Conservation (phyloP, 257 asterid genomes). For the Asclepias syriaca region DNA sequence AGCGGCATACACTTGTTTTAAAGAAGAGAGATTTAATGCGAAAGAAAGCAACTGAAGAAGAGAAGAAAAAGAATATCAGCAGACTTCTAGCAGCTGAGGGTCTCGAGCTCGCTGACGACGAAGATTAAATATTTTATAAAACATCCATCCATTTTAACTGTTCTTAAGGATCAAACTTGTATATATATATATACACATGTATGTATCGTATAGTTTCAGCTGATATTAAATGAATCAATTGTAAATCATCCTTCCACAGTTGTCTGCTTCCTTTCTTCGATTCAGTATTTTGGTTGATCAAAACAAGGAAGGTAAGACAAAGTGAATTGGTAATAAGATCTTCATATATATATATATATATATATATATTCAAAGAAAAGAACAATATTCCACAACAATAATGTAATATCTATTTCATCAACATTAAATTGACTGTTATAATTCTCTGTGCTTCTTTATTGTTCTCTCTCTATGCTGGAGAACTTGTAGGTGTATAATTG, state of each 20-base stretch:
- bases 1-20: slow-evolving; percentile 75
- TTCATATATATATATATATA: too few relatives aligned
- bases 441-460: background rate
- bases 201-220: background rate
- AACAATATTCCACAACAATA: background rate
- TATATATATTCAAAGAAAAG: background rate
- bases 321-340: too few relatives aligned
- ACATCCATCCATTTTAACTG: background rate
- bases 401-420: background rate
- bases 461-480: background rate
- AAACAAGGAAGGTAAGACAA: background rate
- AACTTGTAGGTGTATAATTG: background rate
- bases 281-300: background rate
- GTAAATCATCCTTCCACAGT: background rate
- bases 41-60: slow-evolving; percentile 76
- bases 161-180: slow-evolving; percentile 10
- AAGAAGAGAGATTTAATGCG: slow-evolving; percentile 73
- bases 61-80: slow-evolving; percentile 50
- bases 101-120: slow-evolving; percentile 77
- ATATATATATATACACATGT: background rate
- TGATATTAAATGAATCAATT: background rate
- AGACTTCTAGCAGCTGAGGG: slow-evolving; percentile 95
- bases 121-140: slow-evolving; percentile 35
- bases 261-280: background rate
- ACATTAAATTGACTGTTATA: background rate